Evolutionary conservation across 352 stramenopile species (phyloP).

Genomic region (Thalassiosira livingstoniorum): DNA sequence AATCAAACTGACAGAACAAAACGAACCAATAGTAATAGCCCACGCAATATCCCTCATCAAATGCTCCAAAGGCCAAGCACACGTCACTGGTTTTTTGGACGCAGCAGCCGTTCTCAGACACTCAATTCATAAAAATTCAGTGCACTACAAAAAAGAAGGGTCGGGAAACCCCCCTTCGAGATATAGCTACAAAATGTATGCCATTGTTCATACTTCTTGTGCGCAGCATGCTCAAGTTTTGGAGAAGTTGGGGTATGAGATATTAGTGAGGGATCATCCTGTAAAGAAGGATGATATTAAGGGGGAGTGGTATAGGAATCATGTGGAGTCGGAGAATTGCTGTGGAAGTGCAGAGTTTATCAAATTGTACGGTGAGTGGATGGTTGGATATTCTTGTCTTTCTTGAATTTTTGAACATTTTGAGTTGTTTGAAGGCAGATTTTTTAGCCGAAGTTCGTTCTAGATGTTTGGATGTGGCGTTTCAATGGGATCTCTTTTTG

Average conservation of each 20-base stretch:
- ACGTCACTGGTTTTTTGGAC: conserved; percentile 63
- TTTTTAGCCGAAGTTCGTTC: too few relatives aligned
- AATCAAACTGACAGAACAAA: neutral
- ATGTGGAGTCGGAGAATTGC: conserved; percentile 69
- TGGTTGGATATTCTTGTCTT: neutral
- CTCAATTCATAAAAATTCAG: conserved; percentile 73
- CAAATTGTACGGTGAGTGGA: conserved; percentile 67
- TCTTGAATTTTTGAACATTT: too few relatives aligned
- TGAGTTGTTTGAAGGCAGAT: too few relatives aligned
- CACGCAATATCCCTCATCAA: conserved; percentile 76
- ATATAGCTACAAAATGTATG: conserved; percentile 80
- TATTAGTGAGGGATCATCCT: conserved; percentile 63
- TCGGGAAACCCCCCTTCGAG: conserved; percentile 16
- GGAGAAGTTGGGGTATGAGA: conserved; percentile 58
- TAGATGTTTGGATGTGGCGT: too few relatives aligned
- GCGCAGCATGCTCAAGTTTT: conserved; percentile 53
- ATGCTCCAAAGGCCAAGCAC: conserved; percentile 58
- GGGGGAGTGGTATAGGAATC: conserved; percentile 63
- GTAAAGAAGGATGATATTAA: conserved; percentile 67
- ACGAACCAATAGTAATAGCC: conserved; percentile 45
- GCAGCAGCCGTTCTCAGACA: conserved; percentile 67
- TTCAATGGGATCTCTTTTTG: too few relatives aligned
- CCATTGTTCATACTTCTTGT: conserved; percentile 68
- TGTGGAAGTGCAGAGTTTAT: conserved; percentile 76
- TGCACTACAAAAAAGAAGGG: conserved; percentile 32